These are phyloP conservation scores for Sclerotiophoma versabilis DNA, from an alignment of 2,329 filamentous ascomycete species.

Conservation along the genomic window DNA sequence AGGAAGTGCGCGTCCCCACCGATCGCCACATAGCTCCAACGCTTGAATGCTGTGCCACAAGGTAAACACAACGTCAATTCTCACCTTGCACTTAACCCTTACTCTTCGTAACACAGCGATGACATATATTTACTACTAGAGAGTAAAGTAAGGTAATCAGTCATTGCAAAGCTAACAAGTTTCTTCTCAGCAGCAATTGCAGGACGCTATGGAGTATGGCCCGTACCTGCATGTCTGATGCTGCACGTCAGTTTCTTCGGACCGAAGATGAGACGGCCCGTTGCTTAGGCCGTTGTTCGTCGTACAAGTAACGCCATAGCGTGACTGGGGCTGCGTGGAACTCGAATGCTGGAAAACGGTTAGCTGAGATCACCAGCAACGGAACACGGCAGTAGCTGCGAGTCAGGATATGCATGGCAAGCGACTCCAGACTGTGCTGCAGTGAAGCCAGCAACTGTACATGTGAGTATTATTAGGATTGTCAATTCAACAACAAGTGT, in stretches of 20 bases:
- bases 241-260: slow-evolving; percentile 13
- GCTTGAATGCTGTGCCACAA: slow-evolving; percentile 11
- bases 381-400: slow-evolving; percentile 1
- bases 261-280: neutral
- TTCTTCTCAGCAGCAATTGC: neutral
- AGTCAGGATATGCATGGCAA: neutral
- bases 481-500: neutral
- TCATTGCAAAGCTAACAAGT: neutral
- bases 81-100: neutral
- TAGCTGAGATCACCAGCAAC: slow-evolving; percentile 1
- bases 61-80: slow-evolving; percentile 15
- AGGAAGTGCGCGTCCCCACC: slow-evolving; percentile 12
- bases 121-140: neutral
- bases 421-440: neutral
- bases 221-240: slow-evolving; percentile 10
- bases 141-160: neutral
- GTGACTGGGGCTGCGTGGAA: slow-evolving; percentile 5
- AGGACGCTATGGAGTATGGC: neutral
- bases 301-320: slow-evolving; percentile 6
- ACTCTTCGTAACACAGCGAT: slow-evolving; percentile 13
- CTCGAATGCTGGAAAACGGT: slow-evolving; percentile 1
- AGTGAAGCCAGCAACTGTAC: neutral
- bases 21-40: slow-evolving; percentile 11
- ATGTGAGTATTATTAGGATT: neutral
- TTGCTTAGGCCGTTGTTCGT: slow-evolving; percentile 8